Base-by-base conservation (phyloP, 441 rosid species). In the Kokia cookei region DNA sequence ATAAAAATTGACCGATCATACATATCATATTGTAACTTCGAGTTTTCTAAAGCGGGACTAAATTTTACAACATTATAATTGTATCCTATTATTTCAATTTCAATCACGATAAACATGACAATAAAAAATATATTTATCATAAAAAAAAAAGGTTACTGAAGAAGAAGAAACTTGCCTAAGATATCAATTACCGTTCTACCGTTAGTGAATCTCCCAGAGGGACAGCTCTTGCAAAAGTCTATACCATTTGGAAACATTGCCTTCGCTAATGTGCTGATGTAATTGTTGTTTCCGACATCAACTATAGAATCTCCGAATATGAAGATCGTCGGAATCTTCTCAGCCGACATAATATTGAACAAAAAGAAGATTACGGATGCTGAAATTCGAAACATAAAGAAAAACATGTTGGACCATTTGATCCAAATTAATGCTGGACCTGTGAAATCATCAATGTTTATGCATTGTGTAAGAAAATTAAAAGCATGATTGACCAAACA, bases 221-320 rank as follows among this genome's bases (percentile, higher is more conserved):
- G 9, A 6, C 15, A 5, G 1, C 0, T 43, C 1, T 0, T 2
- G 27, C 66, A 42, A 8, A 75, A 75, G 53, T 75, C 73, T 13
- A 66, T 67, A 60, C 73, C 73, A 3, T 67, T 45, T 1, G 73
- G 77, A 57, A 48, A 35, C 5, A 43, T 4, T 13, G 71, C 59
- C 54, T 9, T 57, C 55, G 85, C 77, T 35, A 53, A 65, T 14
- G 86, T 83, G 11, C 77, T 35, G 79, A 85, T 82, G 78, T 84
- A 83, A 45, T 85, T 83, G 65, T 86, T 86, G 85, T 87, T 86
- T 53, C 90, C 90, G 2, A 80, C 69, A 75, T 89, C 89, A 2
- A 84, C 90, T 1, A 75, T 65, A 69, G 93, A 89, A 80, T 86
- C 90, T 8, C 91, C 91, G 19, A 89, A 86, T 63, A 86, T 76